Evolutionary conservation across 2,329 filamentous ascomycete genomes (phyloP).

Genomic region (Cladobotryum protrusum): DNA sequence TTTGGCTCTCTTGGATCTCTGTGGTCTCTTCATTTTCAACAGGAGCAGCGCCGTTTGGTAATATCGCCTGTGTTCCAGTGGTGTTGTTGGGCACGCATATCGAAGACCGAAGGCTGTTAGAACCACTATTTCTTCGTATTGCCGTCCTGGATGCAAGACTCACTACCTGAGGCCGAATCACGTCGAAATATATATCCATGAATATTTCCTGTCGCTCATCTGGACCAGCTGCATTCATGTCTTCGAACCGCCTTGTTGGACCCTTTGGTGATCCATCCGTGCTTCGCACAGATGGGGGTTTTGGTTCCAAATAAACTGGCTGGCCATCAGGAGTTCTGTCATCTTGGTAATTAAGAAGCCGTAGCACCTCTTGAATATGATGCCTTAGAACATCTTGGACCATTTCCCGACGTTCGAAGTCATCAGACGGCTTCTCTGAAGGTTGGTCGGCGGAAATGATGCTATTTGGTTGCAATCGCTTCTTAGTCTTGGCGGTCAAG

Average conservation of each 20-base stretch:
- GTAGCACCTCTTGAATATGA: slow-evolving; percentile 44
- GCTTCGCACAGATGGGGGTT: slow-evolving; percentile 7
- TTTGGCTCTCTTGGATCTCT: too few species aligned
- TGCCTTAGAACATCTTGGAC: slow-evolving; percentile 42
- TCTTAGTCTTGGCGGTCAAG: slow-evolving; percentile 29
- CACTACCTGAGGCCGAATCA: slow-evolving; percentile 37
- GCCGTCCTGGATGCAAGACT: slow-evolving; percentile 18
- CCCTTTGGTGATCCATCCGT: slow-evolving; percentile 1
- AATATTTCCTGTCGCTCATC: slow-evolving; percentile 44
- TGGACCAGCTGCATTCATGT: slow-evolving; percentile 40
- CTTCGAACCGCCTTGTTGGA: slow-evolving; percentile 31
- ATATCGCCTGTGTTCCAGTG: too few species aligned
- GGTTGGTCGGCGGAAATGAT: not conserved
- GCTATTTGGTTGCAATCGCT: not conserved
- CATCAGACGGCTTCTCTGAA: not conserved
- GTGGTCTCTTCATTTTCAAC: too few species aligned
- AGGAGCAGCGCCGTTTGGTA: too few species aligned
- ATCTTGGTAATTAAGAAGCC: slow-evolving; percentile 37
- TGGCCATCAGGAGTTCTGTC: slow-evolving; percentile 21
- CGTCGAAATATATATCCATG: slow-evolving; percentile 47
- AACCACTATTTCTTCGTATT: too few species aligned
- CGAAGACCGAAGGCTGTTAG: too few species aligned
- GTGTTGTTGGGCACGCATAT: too few species aligned
- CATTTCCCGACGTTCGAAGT: slow-evolving; percentile 23
- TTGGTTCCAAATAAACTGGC: slow-evolving; percentile 17